A percentile compares a stretch with the other conserved stretches of the same genome.
These are phyloP conservation scores for Saxophila tyrrhenica DNA, from an alignment of 495 filamentous ascomycete species.

Conservation along the genomic window DNA sequence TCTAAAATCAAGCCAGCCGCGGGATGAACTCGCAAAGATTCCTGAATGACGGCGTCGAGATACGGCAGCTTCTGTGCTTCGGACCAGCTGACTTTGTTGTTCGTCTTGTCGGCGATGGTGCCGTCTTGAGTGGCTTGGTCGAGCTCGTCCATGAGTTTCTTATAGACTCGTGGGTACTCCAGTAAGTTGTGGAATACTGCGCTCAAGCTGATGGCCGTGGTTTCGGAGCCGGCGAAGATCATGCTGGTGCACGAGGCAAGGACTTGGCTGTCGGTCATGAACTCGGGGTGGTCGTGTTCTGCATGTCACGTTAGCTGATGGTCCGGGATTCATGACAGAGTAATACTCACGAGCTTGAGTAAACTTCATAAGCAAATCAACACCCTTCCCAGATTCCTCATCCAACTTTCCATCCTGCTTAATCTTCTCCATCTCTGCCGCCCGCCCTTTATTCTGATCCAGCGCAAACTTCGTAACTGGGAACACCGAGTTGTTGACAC, in stretches of 20 bases:
- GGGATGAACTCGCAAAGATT: constrained; percentile 28
- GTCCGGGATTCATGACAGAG: not conserved
- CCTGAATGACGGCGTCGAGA: constrained; percentile 28
- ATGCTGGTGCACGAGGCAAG: constrained; percentile 55
- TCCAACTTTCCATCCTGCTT: constrained; percentile 27
- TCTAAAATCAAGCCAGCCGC: constrained; percentile 32
- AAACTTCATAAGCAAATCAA: constrained; percentile 40
- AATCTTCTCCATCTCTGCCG: constrained; percentile 33
- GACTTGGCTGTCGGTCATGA: constrained; percentile 54
- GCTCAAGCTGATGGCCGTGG: constrained; percentile 33
- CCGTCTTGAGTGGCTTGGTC: constrained; percentile 28
- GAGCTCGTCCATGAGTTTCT: constrained; percentile 33
- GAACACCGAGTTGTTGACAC: constrained; percentile 44
- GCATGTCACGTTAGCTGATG: no score
- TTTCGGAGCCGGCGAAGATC: constrained; percentile 43
- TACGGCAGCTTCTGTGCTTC: constrained; percentile 30
- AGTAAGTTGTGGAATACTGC: constrained; percentile 32
- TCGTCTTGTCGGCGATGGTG: constrained; percentile 20
- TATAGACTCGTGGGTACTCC: constrained; percentile 28
- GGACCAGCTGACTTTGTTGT: constrained; percentile 32
- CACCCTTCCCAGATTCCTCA: constrained; percentile 29
- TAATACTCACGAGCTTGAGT: constrained; percentile 26
- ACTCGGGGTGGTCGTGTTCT: constrained; percentile 39
- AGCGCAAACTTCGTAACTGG: constrained; percentile 51
- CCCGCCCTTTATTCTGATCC: constrained; percentile 43